These are phyloP conservation scores for Suillus decipiens DNA, from an alignment of 768 basidiomycete genomes.

Conservation along the genomic window DNA sequence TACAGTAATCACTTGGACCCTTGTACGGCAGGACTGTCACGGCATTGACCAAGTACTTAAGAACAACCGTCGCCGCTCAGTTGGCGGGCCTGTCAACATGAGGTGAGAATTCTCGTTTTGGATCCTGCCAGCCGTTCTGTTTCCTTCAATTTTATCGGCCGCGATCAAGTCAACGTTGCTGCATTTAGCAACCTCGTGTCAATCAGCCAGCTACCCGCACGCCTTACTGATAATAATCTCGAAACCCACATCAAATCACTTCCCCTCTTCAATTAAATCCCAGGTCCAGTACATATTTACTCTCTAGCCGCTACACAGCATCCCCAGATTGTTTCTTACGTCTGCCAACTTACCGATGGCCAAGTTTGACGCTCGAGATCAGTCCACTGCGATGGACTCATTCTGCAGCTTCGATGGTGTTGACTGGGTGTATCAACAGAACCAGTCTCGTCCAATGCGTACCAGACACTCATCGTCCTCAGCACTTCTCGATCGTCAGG, in stretches of 20 bases:
- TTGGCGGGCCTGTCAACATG: background rate
- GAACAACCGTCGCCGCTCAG: background rate
- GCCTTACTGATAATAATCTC: constrained; percentile 35
- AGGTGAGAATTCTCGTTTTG: constrained; percentile 18
- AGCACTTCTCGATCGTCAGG: constrained; percentile 14
- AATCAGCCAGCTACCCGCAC: constrained; percentile 26
- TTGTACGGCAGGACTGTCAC: constrained; percentile 4
- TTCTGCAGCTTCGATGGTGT: constrained; percentile 37
- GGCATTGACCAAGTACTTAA: background rate
- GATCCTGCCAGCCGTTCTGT: constrained; percentile 12
- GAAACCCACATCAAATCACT: constrained; percentile 29
- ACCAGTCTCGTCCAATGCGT: constrained; percentile 21
- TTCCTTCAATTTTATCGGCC: constrained; percentile 17
- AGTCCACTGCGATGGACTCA: constrained; percentile 33
- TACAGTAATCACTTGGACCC: constrained; percentile 6
- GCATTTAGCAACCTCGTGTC: constrained; percentile 38
- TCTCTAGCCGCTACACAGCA: constrained; percentile 18
- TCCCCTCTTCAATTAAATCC: constrained; percentile 14
- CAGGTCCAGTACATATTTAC: constrained; percentile 18
- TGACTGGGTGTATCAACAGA: constrained; percentile 23
- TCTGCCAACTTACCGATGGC: constrained; percentile 14
- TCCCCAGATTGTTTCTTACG: constrained; percentile 24
- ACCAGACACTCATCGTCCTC: constrained; percentile 26
- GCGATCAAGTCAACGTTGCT: constrained; percentile 24
- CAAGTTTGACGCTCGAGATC: constrained; percentile 25